These are phyloP conservation scores for Botrytis byssoidea DNA, from an alignment of 2,329 filamentous ascomycete genomes.

Conservation along the genomic window DNA sequence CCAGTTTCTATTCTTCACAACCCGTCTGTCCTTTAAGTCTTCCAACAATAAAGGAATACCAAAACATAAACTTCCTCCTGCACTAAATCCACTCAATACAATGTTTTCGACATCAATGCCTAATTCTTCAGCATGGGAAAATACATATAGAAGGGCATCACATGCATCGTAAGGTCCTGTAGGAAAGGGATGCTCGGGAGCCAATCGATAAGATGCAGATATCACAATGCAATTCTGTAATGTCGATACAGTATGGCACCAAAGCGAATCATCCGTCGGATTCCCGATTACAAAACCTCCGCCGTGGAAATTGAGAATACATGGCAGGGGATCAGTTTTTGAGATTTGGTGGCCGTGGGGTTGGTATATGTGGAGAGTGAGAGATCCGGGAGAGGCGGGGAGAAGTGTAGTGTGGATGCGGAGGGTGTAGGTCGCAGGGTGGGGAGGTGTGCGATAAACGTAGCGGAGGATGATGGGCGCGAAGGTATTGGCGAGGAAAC, in stretches of 20 bases:
- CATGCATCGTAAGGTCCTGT: slow-evolving; percentile 45
- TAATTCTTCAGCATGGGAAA: slow-evolving; percentile 27
- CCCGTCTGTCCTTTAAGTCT: slow-evolving; percentile 12
- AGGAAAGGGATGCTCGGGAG: slow-evolving; percentile 49
- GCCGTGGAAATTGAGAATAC: slow-evolving; percentile 42
- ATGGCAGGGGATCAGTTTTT: slow-evolving; percentile 24
- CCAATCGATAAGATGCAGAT: slow-evolving; percentile 46
- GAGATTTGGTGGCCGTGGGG: background rate
- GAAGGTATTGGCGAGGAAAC: slow-evolving; percentile 10
- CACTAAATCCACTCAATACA: slow-evolving; percentile 48
- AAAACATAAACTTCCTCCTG: slow-evolving; percentile 41
- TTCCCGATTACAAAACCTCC: slow-evolving; percentile 41
- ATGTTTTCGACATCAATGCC: slow-evolving; percentile 34
- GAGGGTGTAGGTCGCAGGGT: slow-evolving; percentile 2
- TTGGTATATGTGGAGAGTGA: slow-evolving; percentile 17
- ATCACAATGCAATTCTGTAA: slow-evolving; percentile 43
- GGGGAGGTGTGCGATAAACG: background rate
- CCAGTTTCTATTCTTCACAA: background rate
- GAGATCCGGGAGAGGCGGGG: background rate
- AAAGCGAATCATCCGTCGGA: slow-evolving; percentile 38
- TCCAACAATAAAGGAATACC: slow-evolving; percentile 22
- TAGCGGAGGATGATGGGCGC: slow-evolving; percentile 11
- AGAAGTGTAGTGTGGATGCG: background rate
- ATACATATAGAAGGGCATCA: slow-evolving; percentile 45
- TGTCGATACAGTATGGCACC: slow-evolving; percentile 41